Evolutionary conservation across 495 filamentous ascomycete genomes (phyloP), one percentile per base, ranked within the genome.

Genomic region (Neurospora cerealis): DNA sequence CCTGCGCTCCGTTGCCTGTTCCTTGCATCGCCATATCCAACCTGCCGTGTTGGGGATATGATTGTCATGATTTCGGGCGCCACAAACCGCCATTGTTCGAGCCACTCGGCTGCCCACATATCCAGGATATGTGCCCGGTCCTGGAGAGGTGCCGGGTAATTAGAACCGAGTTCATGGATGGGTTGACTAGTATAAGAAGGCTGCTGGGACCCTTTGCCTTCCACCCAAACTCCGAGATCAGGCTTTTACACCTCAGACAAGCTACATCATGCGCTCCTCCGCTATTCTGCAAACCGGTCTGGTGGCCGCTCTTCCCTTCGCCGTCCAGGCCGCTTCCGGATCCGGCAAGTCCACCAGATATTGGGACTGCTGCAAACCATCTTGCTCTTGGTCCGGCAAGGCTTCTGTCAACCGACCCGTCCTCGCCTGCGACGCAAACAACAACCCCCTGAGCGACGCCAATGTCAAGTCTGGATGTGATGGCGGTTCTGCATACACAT

Each of bases 311-410:
- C 74, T 79, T 21, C 79, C 78, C n/a, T 46, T 79, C 3, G 70
- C 62, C 5, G 79, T 71, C 17, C 41, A 74, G 15, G 79, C 76
- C 15, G 76, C 77, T 21, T 77, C 75, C 8, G 75, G 75, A 8
- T 75, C 77, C 42, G 79, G 79, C 60, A 69, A 78, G 73, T 79
- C 78, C 3, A 78, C 76, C 7, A 73, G 77, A 37, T 89, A 89
- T 80, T 90, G 87, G 88, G 88, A 90, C 77, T 89, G 88, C 83
- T 90, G 88, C 81, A 89, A 90, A 78, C 84, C 87, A 17, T 87
- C 85, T 21, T 90, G 88, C 79, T 79, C 87, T 4, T 90, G 87
- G 87, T 78, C 80, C n/a, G 84, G 82, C 37, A 89, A 88, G 77
- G 87, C 86, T 3, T 42, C 80, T 10, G 83, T 86, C 36, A 85